A percentile compares a stretch with the other conserved stretches of the same genome.
phyloP scores from a whole-genome alignment of 306 rosid species.

The Acmispon strigosus region DNA sequence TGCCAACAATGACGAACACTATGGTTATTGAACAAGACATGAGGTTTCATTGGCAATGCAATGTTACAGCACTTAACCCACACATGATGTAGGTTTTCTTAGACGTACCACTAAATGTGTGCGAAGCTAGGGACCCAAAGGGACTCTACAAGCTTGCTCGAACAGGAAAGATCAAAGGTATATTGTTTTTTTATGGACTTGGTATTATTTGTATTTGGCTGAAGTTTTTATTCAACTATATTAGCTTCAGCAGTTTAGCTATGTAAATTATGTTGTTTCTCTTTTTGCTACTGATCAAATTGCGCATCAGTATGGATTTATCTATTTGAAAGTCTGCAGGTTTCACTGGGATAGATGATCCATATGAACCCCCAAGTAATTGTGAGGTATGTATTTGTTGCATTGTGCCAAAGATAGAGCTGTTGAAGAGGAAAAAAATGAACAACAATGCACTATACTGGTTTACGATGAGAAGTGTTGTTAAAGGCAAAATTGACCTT shows the following conservation, averaged over 20 bases:
- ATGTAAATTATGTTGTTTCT: not conserved
- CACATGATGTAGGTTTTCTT: slow-evolving; percentile 60
- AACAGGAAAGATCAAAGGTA: slow-evolving; percentile 88
- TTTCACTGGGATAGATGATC: slow-evolving; percentile 88
- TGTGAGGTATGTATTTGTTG: slow-evolving; percentile 59
- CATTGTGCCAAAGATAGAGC: not conserved
- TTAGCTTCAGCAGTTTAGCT: not conserved
- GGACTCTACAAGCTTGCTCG: slow-evolving; percentile 96
- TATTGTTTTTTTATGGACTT: not conserved
- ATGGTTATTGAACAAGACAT: slow-evolving; percentile 2
- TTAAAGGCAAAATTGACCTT: not conserved
- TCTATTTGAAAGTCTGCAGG: slow-evolving; percentile 48
- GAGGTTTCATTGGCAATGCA: slow-evolving; percentile 1
- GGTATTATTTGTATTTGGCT: not conserved
- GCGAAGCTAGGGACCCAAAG: slow-evolving; percentile 89
- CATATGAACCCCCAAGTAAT: slow-evolving; percentile 68
- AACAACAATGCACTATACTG: not conserved
- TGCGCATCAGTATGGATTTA: not conserved
- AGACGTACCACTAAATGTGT: slow-evolving; percentile 73
- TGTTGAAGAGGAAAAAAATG: not conserved
- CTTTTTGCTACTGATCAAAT: not conserved
- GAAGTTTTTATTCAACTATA: not conserved
- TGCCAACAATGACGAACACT: not conserved
- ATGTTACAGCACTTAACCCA: not conserved
- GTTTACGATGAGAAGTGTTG: not conserved